Base-by-base conservation (phyloP, 1,284 basidiomycete species). In the Rhodotorula glutinis region DNA sequence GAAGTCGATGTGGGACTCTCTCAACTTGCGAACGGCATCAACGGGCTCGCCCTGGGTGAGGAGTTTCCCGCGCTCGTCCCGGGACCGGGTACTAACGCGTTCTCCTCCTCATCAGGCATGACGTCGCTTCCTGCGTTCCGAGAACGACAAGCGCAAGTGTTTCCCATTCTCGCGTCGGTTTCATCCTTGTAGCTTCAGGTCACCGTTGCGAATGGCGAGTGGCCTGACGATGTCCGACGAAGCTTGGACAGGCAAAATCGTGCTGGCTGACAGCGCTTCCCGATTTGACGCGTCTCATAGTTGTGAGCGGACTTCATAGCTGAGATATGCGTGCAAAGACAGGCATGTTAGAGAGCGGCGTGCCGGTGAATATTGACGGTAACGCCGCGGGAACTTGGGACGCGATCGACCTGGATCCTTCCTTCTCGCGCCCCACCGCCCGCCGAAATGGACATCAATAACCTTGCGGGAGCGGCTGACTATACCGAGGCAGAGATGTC, bases 1-100 rank as follows among this genome's bases (percentile, higher is more conserved):
- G 87, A 75, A 85, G 86, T 23, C 7, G 62, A 63, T 27, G 30
- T 21, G 5, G 77, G 84, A 23, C 84, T 85, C 16, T 83, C 89
- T 55, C 80, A 84, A 58, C 87, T 91, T 75, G 83, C 86, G 47
- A 91, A 91, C 75, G 78, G 86, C 67, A 84, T 91, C 53, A 90
- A 89, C 77, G 83, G 81, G 27, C 81, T 91, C 9, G 86, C 87
- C 69, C 74, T 91, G 64, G 82, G 82, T 69, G n/a, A 33, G 64
- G 30, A 4, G 17, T n/a, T 9, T 25, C 19, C 16, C 1, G 33
- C 33, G 5, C 5, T 38, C 7, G 33, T 11, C 7, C 7, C 33
- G 33, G 7, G 11, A 38, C 33, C 33, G 5, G 7, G 5, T 38
- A 5, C 33, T 38, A 11, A 38, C 7, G 11, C 33, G 33, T 11